These are phyloP conservation scores for Dendryphion nanum DNA, from an alignment of 2,329 filamentous ascomycete genomes.

Conservation along the genomic window DNA sequence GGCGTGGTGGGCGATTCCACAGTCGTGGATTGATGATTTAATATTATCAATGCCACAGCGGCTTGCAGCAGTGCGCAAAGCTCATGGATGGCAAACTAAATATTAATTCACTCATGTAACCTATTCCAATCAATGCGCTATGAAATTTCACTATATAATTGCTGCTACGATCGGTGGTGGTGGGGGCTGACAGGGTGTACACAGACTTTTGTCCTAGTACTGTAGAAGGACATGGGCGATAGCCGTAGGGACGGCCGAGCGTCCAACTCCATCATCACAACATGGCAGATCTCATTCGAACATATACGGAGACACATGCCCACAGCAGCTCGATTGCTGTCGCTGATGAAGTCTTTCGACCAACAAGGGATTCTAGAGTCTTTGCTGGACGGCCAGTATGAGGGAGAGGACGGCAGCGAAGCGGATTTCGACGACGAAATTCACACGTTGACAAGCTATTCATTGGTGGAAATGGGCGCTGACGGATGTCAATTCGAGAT, in stretches of 20 bases:
- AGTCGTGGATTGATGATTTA: too few relatives aligned
- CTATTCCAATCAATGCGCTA: too few relatives aligned
- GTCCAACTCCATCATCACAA: constrained; percentile 34
- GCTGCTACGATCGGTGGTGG: too few relatives aligned
- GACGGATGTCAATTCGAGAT: constrained; percentile 12
- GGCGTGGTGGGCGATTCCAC: too few relatives aligned
- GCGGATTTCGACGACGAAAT: constrained; percentile 6
- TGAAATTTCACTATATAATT: too few relatives aligned
- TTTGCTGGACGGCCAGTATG: constrained; percentile 1
- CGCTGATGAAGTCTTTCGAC: constrained; percentile 49
- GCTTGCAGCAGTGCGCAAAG: too few relatives aligned
- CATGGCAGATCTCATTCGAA: constrained; percentile 29
- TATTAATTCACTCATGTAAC: too few relatives aligned
- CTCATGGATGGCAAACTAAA: too few relatives aligned
- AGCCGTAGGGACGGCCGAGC: constrained; percentile 27
- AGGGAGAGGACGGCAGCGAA: background rate
- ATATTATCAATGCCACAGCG: too few relatives aligned
- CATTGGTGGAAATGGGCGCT: constrained; percentile 7
- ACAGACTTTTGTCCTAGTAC: too few relatives aligned
- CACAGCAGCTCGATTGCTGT: constrained; percentile 42
- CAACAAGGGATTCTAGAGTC: constrained; percentile 39
- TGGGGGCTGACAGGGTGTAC: too few relatives aligned
- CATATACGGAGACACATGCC: constrained; percentile 27
- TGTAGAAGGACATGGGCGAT: constrained; percentile 9
- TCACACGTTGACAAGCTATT: constrained; percentile 7